Conservation (phyloP, 2,329 filamentous ascomycete species). For the Fusarium musae region DNA sequence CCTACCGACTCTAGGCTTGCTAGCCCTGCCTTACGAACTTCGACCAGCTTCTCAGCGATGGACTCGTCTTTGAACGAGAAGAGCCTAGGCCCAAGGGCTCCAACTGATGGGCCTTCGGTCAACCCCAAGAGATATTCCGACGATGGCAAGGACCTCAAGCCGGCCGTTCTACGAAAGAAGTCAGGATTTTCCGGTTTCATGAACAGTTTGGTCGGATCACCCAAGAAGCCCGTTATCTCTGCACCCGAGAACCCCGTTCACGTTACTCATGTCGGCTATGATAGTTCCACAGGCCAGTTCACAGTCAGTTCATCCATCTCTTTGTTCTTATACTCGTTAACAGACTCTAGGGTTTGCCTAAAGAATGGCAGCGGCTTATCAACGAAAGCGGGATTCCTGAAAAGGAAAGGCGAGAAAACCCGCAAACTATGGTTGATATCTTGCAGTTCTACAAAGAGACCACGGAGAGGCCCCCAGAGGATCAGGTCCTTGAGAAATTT, state of each 20-base stretch:
- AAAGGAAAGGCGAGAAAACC: constrained; percentile 94
- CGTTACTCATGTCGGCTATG: constrained; percentile 97
- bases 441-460: constrained; percentile 98
- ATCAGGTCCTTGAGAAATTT: constrained; percentile 95
- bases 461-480: constrained; percentile 80
- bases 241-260: constrained; percentile 97
- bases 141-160: constrained; percentile 74
- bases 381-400: constrained; percentile 96
- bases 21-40: constrained; percentile 70
- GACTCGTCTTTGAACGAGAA: constrained; percentile 53
- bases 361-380: constrained; percentile 96
- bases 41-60: constrained; percentile 63
- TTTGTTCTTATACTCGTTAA: constrained; percentile 25
- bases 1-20: constrained; percentile 62
- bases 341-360: constrained; percentile 79
- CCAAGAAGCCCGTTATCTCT: constrained; percentile 93
- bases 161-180: constrained; percentile 78
- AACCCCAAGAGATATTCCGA: constrained; percentile 82
- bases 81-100: constrained; percentile 46
- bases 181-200: constrained; percentile 89
- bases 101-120: constrained; percentile 58
- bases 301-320: constrained; percentile 71
- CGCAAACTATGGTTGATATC: constrained; percentile 94
- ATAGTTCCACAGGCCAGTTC: constrained; percentile 95
- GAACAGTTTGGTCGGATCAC: constrained; percentile 84